Evolutionary conservation across 1,284 basidiomycete genomes (phyloP).

Genomic region (Apiotrichum siamense): DNA sequence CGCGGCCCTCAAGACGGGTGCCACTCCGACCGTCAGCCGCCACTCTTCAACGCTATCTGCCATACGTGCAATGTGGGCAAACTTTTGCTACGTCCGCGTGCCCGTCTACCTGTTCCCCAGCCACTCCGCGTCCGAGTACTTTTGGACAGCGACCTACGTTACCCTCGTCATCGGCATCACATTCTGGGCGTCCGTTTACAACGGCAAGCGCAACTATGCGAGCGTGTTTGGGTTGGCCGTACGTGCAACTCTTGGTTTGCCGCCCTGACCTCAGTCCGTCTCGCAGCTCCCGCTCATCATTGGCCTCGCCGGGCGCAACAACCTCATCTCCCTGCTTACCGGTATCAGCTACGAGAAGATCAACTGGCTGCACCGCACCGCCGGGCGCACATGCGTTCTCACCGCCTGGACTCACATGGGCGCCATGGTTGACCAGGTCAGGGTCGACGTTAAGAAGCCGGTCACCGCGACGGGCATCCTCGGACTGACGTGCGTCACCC

Average conservation of each 20-base stretch:
- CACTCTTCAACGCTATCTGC: too few species aligned
- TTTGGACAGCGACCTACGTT: slow-evolving; percentile 14
- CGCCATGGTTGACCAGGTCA: too few species aligned
- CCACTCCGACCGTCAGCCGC: too few species aligned
- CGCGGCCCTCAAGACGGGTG: too few species aligned
- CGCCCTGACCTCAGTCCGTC: background rate
- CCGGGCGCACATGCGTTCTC: slow-evolving; percentile 27
- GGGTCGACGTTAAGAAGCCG: background rate
- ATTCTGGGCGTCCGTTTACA: slow-evolving; percentile 7
- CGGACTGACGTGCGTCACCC: slow-evolving; percentile 39
- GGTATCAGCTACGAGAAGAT: slow-evolving; percentile 58
- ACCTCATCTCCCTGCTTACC: slow-evolving; percentile 57
- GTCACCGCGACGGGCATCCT: background rate
- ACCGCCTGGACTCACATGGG: slow-evolving; percentile 15
- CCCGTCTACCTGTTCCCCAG: too few species aligned
- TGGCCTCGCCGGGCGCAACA: slow-evolving; percentile 61
- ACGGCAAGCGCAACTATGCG: slow-evolving; percentile 9
- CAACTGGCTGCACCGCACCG: slow-evolving; percentile 39
- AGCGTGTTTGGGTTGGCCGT: background rate
- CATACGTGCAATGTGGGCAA: too few species aligned
- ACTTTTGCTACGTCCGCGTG: too few species aligned
- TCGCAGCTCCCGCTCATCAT: slow-evolving; percentile 57
- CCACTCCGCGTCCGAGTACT: too few species aligned
- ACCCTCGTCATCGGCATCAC: slow-evolving; percentile 12
- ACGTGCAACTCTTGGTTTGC: background rate